These are phyloP conservation scores for Anisogramma anomala DNA, from an alignment of 2,329 filamentous ascomycete species.

Conservation along the genomic window DNA sequence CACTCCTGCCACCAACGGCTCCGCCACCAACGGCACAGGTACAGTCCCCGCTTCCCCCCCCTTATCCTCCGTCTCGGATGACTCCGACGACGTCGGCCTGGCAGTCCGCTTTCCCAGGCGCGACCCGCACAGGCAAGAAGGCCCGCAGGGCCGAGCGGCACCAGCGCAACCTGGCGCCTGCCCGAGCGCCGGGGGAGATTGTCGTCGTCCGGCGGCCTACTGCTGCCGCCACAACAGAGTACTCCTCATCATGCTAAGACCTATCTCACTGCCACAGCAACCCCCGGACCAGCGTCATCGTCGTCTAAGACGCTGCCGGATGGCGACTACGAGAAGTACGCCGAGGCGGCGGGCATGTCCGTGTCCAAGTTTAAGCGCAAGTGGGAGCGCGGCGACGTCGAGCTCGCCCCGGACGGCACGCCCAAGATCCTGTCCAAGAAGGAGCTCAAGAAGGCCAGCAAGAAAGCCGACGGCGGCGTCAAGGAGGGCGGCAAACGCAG, in stretches of 20 bases:
- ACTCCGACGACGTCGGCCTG: constrained; percentile 1
- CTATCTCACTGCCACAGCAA: constrained; percentile 19
- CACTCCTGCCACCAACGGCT: constrained; percentile 9
- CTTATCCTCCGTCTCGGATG: neutral
- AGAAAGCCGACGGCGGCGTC: too few relatives aligned
- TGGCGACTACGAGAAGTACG: constrained; percentile 47
- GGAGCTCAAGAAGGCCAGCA: constrained; percentile 61
- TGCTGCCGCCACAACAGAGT: neutral
- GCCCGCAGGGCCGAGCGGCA: constrained; percentile 21
- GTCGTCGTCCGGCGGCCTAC: too few relatives aligned
- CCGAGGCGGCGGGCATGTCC: constrained; percentile 56
- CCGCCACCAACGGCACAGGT: constrained; percentile 7
- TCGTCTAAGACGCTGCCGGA: constrained; percentile 39
- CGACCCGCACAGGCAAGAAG: constrained; percentile 19
- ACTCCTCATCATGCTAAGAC: constrained; percentile 3
- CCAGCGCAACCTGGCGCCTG: constrained; percentile 17
- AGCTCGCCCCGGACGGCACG: constrained; percentile 52
- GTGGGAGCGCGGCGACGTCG: constrained; percentile 63
- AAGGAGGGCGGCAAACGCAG: constrained; percentile 65
- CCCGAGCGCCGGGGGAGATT: constrained; percentile 27
- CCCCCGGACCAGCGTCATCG: too few relatives aligned
- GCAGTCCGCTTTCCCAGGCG: constrained; percentile 3
- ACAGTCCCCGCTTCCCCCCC: neutral
- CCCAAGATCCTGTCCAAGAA: constrained; percentile 63
- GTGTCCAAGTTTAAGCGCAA: constrained; percentile 70